Conservation (phyloP, 2,329 filamentous ascomycete species). For the Beauveria varroae region DNA sequence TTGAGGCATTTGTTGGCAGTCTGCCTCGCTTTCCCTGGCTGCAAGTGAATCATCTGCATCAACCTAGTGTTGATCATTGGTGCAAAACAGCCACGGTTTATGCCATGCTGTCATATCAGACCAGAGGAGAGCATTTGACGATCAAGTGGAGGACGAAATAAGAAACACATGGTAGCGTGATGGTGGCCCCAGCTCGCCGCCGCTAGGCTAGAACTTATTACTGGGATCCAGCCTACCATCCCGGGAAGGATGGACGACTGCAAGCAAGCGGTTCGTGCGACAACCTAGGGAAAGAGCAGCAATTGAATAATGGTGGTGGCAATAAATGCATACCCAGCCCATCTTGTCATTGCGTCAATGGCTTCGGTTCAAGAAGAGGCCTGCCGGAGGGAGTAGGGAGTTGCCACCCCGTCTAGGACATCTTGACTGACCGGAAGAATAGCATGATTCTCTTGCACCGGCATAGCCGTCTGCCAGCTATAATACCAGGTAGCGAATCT, state of each 20-base stretch:
- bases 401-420: too few relatives aligned
- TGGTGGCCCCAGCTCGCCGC: not conserved
- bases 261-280: not conserved
- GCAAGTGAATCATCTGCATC: not conserved
- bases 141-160: constrained; percentile 2
- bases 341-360: constrained; percentile 6
- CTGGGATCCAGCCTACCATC: too few relatives aligned
- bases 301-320: not conserved
- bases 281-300: not conserved
- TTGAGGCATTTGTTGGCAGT: constrained; percentile 6
- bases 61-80: not conserved
- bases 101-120: not conserved
- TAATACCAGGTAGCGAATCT: not conserved
- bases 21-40: not conserved
- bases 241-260: not conserved
- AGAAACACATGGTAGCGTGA: not conserved
- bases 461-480: not conserved
- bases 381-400: not conserved
- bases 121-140: not conserved
- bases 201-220: not conserved
- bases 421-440: too few relatives aligned
- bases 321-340: not conserved
- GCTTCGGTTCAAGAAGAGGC: not conserved
- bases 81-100: not conserved
- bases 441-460: not conserved